A percentile compares a stretch with the other conserved stretches of the same genome.
Evolutionary conservation across 2,329 filamentous ascomycete genomes (phyloP).

Genomic region (Microcera coccophila): DNA sequence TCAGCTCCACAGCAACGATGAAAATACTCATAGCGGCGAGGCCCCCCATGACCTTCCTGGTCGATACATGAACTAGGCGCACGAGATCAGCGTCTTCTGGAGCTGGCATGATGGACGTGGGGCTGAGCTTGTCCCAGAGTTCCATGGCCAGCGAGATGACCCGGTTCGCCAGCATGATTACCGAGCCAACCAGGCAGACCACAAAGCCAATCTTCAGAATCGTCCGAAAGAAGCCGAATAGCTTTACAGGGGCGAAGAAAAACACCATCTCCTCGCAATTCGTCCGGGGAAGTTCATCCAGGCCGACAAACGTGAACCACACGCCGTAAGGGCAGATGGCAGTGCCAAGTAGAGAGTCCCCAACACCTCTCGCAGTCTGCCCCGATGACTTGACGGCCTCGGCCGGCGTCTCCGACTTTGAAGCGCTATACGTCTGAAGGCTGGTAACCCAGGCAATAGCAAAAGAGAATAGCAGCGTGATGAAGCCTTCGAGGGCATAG

Average conservation of each 20-base stretch:
- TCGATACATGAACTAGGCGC: background rate
- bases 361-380: too few species aligned
- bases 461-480: constrained; percentile 1
- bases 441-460: background rate
- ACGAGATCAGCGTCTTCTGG: too few species aligned
- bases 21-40: background rate
- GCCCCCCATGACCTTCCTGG: background rate
- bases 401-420: background rate
- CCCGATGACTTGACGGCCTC: too few species aligned
- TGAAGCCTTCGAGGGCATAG: constrained; percentile 1
- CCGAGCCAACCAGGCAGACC: background rate
- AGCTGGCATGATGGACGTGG: too few species aligned
- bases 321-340: background rate
- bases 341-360: background rate
- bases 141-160: background rate
- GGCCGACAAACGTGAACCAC: background rate
- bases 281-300: background rate
- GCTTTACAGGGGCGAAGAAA: constrained; percentile 1
- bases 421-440: background rate
- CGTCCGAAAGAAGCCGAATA: background rate
- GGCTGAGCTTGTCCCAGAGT: background rate
- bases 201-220: background rate
- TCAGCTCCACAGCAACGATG: background rate
- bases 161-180: background rate
- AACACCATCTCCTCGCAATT: background rate